Base-by-base conservation (phyloP, 2,329 filamentous ascomycete genomes). In the Aspergillus brasiliensis region DNA sequence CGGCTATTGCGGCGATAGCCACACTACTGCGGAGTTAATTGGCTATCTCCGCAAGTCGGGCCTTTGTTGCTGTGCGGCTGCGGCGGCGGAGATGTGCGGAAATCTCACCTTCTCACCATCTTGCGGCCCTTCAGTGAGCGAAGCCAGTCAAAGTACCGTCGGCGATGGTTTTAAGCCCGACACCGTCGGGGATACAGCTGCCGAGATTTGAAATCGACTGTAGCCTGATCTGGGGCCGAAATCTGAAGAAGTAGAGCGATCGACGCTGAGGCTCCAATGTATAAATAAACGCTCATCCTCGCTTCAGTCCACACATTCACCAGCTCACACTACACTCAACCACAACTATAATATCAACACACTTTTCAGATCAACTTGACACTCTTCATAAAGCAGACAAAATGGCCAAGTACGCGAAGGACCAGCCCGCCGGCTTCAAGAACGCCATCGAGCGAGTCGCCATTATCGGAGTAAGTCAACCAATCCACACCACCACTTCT, bases 401-500 rank as follows among this genome's bases (percentile, higher is more conserved):
- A 56, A 69, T 70, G 67, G 21, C 63, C 47, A 55, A 62, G 17
- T 70, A 69, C 65, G 66, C 69, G 49, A 70, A 69, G 44, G 25
- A 64, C 23, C 67, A 71, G 54, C 19, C 65, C 28, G 49, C 15
- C 53, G 65, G 58, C 64, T 70, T 68, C 60, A 62, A 52, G 38
- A 79, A 78, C 59, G 51, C 65, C 58, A 71, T 79, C 19, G 67
- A 74, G 48, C 73, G 71, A 60, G 70, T 79, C 17, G 77, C 77
- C 51, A 73, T 79, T 59, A 72, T 78, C 23, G 77, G 77, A 0
- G 75, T 76, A 74, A 49, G 70, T 62, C 37, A 47, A 49, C 10
- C 40, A 17, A 13, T 54, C 55, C 42, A 31, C 31, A 54, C 1
- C 37, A 42, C 10, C 48, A 51, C 21, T 13, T 37, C 31, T 34